Evolutionary conservation across 192 early-diverging fungal genomes (phyloP), one percentile per base, ranked within the genome.

Genomic region (Backusella australiensis): DNA sequence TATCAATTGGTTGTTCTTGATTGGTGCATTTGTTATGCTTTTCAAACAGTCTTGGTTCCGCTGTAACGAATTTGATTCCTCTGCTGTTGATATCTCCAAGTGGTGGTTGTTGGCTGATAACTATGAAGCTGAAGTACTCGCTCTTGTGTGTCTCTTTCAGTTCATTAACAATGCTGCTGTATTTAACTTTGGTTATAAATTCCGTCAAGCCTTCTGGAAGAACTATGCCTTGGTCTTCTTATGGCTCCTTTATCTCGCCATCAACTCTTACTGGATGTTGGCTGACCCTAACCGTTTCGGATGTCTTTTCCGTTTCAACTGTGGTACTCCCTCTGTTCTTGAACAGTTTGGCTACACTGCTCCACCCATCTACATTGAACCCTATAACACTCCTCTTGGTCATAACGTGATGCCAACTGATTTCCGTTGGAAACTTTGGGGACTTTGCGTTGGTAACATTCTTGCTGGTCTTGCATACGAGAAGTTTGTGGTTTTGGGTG

Each of bases 91-190:
- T 71, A 76, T 91, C 17, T 72, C 87, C 29, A 88, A 89, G 34
- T 94, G 93, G 93, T 94, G 91, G 91, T 79, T 92, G 69, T 80
- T 94, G 15, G 90, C 84, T 3, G 93, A 94, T 77, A 94, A 92
- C 77, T 94, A 85, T 80, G 91, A 94, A 85, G 87, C 87, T 23
- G 81, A 76, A 49, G 77, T 86, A 6, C 75, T 89, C 21, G 81
- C 87, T n/a, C 67, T 91, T 23, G 72, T 94, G 17, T 82, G 80
- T 42, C 78, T 89, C 65, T 91, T 87, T 86, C 90, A 93, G 75
- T 93, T 93, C 78, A 81, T 92, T 69, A 88, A 91, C 78, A 85
- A 89, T 39, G 90, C 88, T 29, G 85, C 88, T 29, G 86, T 88
- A 17, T 89, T 89, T 77, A 92, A 89, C 79, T 88, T 91, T 78